Percentiles rank a stretch among this genome's conserved stretches.
These are phyloP conservation scores for Glycine tomentella DNA, from an alignment of 306 rosid genomes.

Conservation along the genomic window DNA sequence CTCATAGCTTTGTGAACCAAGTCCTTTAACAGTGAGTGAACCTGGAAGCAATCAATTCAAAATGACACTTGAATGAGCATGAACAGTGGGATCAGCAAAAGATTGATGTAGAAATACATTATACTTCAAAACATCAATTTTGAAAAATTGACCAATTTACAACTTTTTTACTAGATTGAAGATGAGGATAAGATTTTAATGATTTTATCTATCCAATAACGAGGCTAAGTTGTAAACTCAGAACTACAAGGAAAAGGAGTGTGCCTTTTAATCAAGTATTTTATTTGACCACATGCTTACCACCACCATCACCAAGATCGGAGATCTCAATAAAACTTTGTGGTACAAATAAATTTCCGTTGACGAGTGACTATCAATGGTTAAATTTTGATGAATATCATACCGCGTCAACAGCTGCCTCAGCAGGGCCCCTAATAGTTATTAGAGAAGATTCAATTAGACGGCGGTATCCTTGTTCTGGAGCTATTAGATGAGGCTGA, in stretches of 20 bases:
- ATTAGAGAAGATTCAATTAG: constrained; percentile 83
- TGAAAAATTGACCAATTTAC: background rate
- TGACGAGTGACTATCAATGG: background rate
- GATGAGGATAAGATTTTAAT: background rate
- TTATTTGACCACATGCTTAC: constrained; percentile 28
- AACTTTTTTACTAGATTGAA: background rate
- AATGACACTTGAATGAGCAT: constrained; percentile 33
- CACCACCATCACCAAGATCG: constrained; percentile 17
- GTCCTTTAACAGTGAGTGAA: constrained; percentile 82
- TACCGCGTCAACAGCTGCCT: constrained; percentile 96
- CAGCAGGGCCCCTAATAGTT: constrained; percentile 94
- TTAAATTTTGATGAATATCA: constrained; percentile 29
- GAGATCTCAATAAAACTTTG: constrained; percentile 7
- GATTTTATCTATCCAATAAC: background rate
- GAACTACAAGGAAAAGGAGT: constrained; percentile 24
- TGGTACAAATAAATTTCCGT: constrained; percentile 2
- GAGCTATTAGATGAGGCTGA: constrained; percentile 98
- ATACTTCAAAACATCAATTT: too few relatives aligned
- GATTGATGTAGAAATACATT: background rate
- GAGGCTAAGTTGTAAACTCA: constrained; percentile 4
- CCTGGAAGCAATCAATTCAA: constrained; percentile 62
- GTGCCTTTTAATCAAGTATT: constrained; percentile 15
- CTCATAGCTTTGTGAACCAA: constrained; percentile 84
- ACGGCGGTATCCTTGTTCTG: constrained; percentile 96
- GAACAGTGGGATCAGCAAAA: constrained; percentile 23